Conservation (phyloP, 305 asterid species). For the Fraxinus floribunda region DNA sequence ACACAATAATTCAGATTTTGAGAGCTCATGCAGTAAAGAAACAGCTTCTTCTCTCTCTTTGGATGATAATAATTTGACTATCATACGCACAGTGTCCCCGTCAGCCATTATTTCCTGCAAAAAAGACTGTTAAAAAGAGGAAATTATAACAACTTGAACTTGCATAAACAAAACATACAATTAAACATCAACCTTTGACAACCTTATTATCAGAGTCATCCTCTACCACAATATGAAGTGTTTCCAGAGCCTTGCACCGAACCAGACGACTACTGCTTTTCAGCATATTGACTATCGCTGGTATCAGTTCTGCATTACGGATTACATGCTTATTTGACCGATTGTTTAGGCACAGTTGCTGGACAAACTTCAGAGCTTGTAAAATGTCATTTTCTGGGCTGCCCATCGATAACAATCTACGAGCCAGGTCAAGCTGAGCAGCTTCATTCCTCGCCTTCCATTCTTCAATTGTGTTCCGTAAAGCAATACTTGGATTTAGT, state of each 20-base stretch:
- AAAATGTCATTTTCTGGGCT: conserved; percentile 63
- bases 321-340: conserved; percentile 60
- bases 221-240: conserved; percentile 84
- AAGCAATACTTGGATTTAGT: conserved; percentile 83
- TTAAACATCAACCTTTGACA: conserved; percentile 38
- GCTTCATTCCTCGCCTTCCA: conserved; percentile 98
- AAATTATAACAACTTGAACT: conserved; percentile 16
- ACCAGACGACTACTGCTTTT: conserved; percentile 66
- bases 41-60: conserved; percentile 92
- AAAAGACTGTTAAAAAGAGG: conserved; percentile 18
- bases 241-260: conserved; percentile 76
- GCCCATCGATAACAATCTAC: conserved; percentile 49
- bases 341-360: conserved; percentile 61
- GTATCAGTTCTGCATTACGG: conserved; percentile 72
- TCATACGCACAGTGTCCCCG: conserved; percentile 82
- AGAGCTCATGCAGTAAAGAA: conserved; percentile 79
- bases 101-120: conserved; percentile 85
- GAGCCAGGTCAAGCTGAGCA: conserved; percentile 85
- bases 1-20: conserved; percentile 66
- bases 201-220: conserved; percentile 91
- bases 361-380: conserved; percentile 64
- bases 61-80: conserved; percentile 77
- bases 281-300: conserved; percentile 70
- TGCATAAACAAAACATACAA: conserved; percentile 4
- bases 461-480: conserved; percentile 81